A percentile compares a stretch with the other conserved stretches of the same genome.
These are phyloP conservation scores for Plicaturopsis crispa DNA, from an alignment of 768 basidiomycete genomes.

Conservation along the genomic window DNA sequence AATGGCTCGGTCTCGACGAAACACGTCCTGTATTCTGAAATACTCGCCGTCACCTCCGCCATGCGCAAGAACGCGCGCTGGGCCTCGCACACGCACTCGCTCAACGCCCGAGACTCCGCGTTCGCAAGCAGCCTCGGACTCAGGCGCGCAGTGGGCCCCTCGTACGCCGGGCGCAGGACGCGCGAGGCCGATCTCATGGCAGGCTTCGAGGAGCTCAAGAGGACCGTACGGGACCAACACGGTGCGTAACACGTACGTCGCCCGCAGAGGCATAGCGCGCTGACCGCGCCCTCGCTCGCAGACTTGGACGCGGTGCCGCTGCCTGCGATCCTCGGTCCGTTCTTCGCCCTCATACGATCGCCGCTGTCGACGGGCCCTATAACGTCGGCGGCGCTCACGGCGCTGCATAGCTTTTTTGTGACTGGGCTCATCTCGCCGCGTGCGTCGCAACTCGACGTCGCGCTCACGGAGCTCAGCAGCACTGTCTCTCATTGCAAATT, in stretches of 20 bases:
- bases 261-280: not conserved
- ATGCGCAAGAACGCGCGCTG: constrained; percentile 99
- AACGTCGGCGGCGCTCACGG: constrained; percentile 86
- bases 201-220: constrained; percentile 82
- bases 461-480: constrained; percentile 77
- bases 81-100: constrained; percentile 56
- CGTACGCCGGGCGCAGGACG: constrained; percentile 40
- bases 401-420: constrained; percentile 83
- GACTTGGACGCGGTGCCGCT: constrained; percentile 56
- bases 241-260: constrained; percentile 32
- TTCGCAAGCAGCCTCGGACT: constrained; percentile 72
- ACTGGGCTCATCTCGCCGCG: constrained; percentile 61
- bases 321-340: constrained; percentile 67
- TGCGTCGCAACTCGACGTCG: constrained; percentile 50
- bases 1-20: constrained; percentile 40
- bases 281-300: constrained; percentile 21
- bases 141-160: constrained; percentile 44
- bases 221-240: constrained; percentile 60
- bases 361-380: constrained; percentile 95
- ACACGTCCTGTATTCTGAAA: constrained; percentile 85
- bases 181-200: constrained; percentile 83
- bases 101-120: constrained; percentile 48
- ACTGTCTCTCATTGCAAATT: constrained; percentile 96
- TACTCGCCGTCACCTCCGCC: constrained; percentile 81
- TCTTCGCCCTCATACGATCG: constrained; percentile 90